Base-by-base conservation (phyloP, 73 alveolate species). In the Loxodes magnus region DNA sequence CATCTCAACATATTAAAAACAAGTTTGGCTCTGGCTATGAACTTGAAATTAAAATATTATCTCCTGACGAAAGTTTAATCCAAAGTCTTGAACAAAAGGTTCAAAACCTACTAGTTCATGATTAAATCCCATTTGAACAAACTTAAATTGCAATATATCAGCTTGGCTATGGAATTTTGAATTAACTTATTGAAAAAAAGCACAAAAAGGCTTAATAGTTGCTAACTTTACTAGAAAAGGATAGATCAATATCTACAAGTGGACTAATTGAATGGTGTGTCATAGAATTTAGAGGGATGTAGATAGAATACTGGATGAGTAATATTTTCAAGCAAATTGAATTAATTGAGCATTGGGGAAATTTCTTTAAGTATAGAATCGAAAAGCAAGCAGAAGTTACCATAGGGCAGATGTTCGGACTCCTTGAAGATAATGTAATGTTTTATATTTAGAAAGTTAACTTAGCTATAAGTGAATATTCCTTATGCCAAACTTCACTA, bases 1-100 rank as follows among this genome's bases (percentile, higher is more conserved):
- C 90, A 4, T 60, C 77, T 10, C 67, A 82, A 51, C 79, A 82
- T 55, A 62, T 86, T 25, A 86, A 86, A 64, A 76, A 76, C 67
- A 81, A 69, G 39, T 86, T 56, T 71, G 97, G 97, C 19, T 46
- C 58, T 41, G 94, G 97, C 16, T 85, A 81, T 72, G 94, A 85
- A 59, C 58, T 81, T 39, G 89, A 81, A 57, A 48, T 81, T 19
- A 71, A 78, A 55, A 60, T 39, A 15, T 12, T n/a, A 33, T n/a
- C 14, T 33, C 43, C 43, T 33, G 14, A 16, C 43, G n/a, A n/a
- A n/a, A n/a, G n/a, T n/a, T n/a, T n/a, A n/a, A n/a, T n/a, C n/a
- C n/a, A n/a, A n/a, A n/a, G n/a, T n/a, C n/a, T n/a, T n/a, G n/a
- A n/a, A n/a, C n/a, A n/a, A n/a, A n/a, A n/a, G n/a, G n/a, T n/a